Evolutionary conservation across 345 rosid species (phyloP).

Genomic region (Sapria himalayana): DNA sequence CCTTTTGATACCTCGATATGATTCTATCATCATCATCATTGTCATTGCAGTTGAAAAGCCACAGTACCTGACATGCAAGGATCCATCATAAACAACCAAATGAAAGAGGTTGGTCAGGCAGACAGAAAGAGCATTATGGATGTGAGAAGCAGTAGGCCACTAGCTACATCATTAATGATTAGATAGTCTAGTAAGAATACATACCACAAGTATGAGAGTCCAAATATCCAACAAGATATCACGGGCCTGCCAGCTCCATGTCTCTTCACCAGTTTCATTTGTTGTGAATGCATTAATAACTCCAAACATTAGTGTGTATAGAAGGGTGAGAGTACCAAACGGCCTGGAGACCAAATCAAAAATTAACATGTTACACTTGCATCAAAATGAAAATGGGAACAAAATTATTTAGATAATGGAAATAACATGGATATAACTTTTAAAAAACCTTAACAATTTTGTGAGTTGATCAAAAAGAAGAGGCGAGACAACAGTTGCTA

Average conservation of each 20-base stretch:
- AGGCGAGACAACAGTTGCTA: slow-evolving; percentile 60
- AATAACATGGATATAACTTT: not conserved
- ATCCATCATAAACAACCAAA: too few relatives aligned
- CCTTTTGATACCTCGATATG: too few relatives aligned
- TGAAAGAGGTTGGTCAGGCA: too few relatives aligned
- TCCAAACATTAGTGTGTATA: slow-evolving; percentile 79
- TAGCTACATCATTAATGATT: too few relatives aligned
- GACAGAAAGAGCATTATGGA: too few relatives aligned
- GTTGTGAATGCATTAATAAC: slow-evolving; percentile 59
- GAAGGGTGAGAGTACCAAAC: slow-evolving; percentile 59
- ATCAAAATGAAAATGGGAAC: too few relatives aligned
- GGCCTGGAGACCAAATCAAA: slow-evolving; percentile 41
- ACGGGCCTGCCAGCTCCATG: slow-evolving; percentile 96
- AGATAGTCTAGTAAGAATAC: slow-evolving; percentile 6
- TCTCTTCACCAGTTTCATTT: slow-evolving; percentile 42
- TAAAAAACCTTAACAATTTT: slow-evolving; percentile 54
- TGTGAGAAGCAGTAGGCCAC: too few relatives aligned
- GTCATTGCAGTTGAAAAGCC: too few relatives aligned
- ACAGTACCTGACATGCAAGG: too few relatives aligned
- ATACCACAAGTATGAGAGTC: slow-evolving; percentile 70
- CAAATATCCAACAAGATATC: slow-evolving; percentile 92
- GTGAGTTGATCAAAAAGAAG: slow-evolving; percentile 55
- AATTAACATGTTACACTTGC: too few relatives aligned
- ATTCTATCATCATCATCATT: too few relatives aligned
- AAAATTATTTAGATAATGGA: too few relatives aligned